Percentiles rank a stretch among this genome's conserved stretches.
Conservation (phyloP, 2,329 filamentous ascomycete genomes). For the Colletotrichum graminicola region DNA sequence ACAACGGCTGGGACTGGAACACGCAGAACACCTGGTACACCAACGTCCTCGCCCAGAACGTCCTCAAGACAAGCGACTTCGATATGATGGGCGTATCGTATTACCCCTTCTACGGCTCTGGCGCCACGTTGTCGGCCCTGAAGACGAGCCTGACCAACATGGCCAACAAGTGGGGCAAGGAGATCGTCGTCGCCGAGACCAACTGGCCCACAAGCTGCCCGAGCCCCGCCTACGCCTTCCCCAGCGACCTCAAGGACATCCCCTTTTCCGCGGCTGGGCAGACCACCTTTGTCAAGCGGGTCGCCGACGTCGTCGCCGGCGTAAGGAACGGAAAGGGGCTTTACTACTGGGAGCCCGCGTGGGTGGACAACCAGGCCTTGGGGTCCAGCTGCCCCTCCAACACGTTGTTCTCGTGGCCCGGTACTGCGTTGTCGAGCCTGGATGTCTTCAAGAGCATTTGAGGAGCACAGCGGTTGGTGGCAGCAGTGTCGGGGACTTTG, state of each 20-base stretch:
- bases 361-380: conserved; percentile 72
- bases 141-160: conserved; percentile 69
- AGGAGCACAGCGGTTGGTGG: conserved; percentile 17
- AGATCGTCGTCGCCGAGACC: conserved; percentile 76
- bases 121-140: conserved; percentile 70
- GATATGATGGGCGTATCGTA: conserved; percentile 80
- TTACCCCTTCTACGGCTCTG: conserved; percentile 77
- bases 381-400: conserved; percentile 76
- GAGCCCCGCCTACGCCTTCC: conserved; percentile 69
- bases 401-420: conserved; percentile 69
- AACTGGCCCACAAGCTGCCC: conserved; percentile 77
- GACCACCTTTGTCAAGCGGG: conserved; percentile 68
- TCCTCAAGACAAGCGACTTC: conserved; percentile 67
- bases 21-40: conserved; percentile 76
- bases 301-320: conserved; percentile 67
- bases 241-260: conserved; percentile 69
- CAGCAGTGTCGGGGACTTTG: not conserved
- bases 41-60: conserved; percentile 64
- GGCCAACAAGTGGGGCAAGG: conserved; percentile 72
- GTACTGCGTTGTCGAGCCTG: conserved; percentile 68
- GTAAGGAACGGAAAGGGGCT: conserved; percentile 69
- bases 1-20: conserved; percentile 80
- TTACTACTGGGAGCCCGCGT: conserved; percentile 82
- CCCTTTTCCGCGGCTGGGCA: conserved; percentile 75
- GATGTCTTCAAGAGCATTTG: conserved; percentile 66